Base-by-base conservation (phyloP, 2,329 filamentous ascomycete species). In the Incumbomyces delicatus region DNA sequence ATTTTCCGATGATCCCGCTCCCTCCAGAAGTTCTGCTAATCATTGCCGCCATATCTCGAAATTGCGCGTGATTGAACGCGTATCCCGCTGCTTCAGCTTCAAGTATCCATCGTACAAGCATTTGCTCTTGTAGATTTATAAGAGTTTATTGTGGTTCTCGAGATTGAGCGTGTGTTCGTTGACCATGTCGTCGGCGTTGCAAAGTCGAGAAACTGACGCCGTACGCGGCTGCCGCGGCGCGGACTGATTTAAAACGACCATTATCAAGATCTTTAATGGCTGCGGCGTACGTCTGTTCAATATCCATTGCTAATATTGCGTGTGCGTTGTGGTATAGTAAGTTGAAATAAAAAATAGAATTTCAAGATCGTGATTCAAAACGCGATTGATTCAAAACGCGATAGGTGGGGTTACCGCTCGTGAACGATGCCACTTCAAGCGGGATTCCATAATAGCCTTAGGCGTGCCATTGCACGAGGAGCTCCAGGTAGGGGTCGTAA, bases 21-120 rank as follows among this genome's bases (percentile, higher is more conserved):
- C 41, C 29, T 22, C 41, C 41, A 33, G 17, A 35, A n/a, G 34
- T 17, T n/a, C 18, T 16, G 7, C 16, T 12, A 14, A 44, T 11
- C 34, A 44, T 34, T 6, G 41, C 16, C 30, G 41, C 41, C 41
- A 44, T 18, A 20, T 44, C 41, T 32, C 18, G 29, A 20, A 44
- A 13, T 44, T 44, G 41, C 30, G 30, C 30, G 14, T 44, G 41
- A 18, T 44, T 44, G 14, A 40, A 40, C 37, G 37, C 37, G 37
- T 40, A 20, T 20, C 10, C 37, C n/a, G 37, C 37, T 40, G 4
- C 6, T n/a, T 40, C 37, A 12, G 37, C 37, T 40, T 40, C 37
- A n/a, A 40, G 17, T 8, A 40, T 17, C 37, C 37, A 40, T 27
- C n/a, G 14, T 5, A 27, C 37, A 20, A 40, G 37, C 37, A 40